Conservation (phyloP, 768 basidiomycete species). For the Lactarius quietus region DNA sequence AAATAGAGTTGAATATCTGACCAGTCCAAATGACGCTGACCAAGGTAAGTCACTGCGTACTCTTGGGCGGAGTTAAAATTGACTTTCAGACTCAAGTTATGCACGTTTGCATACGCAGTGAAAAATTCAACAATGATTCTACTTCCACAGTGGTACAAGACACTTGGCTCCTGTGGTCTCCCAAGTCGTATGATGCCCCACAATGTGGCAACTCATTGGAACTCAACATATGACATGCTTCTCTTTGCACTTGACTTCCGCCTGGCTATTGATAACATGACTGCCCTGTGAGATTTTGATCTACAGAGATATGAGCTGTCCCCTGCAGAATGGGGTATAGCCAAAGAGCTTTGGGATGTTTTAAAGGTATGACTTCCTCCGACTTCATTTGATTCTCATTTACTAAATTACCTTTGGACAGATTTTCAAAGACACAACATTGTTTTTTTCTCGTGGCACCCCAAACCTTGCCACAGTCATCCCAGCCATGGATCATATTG, state of each 20-base stretch:
- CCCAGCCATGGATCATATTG: constrained; percentile 38
- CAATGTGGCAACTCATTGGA: constrained; percentile 32
- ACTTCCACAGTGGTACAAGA: constrained; percentile 27
- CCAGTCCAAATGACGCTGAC: no score
- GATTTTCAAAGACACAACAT: constrained; percentile 37
- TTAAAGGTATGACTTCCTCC: background rate
- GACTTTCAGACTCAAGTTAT: no score
- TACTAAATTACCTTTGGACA: constrained; percentile 13
- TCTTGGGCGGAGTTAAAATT: no score
- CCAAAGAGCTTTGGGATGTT: background rate
- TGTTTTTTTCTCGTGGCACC: constrained; percentile 33
- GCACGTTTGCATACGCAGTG: no score
- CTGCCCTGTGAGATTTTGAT: background rate
- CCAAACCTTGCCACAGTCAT: constrained; percentile 35
- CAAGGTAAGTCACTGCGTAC: no score
- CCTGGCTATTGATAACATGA: constrained; percentile 12
- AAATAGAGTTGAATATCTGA: no score
- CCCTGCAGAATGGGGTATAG: background rate
- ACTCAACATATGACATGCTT: constrained; percentile 24
- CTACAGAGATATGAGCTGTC: constrained; percentile 20
- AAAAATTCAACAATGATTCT: constrained; percentile 26
- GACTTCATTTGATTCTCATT: background rate
- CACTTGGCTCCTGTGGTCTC: constrained; percentile 1
- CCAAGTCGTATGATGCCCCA: constrained; percentile 19
- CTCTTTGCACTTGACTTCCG: constrained; percentile 24